Percentiles rank a stretch among this genome's conserved stretches.
These are phyloP conservation scores for Epichloe sp. DNA, from an alignment of 2,329 filamentous ascomycete genomes.

Conservation along the genomic window DNA sequence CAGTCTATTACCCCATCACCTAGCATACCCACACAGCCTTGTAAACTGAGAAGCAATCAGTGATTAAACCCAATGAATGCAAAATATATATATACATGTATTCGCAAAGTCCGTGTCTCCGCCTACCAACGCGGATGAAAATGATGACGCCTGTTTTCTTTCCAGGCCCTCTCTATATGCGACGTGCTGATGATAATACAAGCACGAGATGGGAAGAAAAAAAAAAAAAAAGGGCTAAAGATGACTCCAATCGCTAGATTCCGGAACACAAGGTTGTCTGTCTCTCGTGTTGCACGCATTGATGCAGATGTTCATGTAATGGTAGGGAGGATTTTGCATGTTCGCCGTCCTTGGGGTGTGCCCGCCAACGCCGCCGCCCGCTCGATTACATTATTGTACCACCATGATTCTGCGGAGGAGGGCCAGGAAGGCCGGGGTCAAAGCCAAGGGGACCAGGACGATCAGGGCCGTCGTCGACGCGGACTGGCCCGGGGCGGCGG, in stretches of 20 bases:
- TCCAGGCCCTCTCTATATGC: background rate
- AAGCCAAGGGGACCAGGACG: conserved; percentile 12
- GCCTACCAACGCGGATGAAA: background rate
- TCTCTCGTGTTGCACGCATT: background rate
- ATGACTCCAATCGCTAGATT: background rate
- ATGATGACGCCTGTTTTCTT: background rate
- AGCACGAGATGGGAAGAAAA: background rate
- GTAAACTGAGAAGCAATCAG: too few species aligned
- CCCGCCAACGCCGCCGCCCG: background rate
- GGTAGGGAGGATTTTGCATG: background rate
- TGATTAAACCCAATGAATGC: too few species aligned
- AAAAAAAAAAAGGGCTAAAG: background rate
- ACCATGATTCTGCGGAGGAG: conserved; percentile 9
- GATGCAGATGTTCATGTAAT: background rate
- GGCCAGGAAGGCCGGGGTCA: conserved; percentile 9
- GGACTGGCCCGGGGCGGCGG: background rate
- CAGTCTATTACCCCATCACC: too few species aligned
- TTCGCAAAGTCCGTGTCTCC: too few species aligned
- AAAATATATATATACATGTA: too few species aligned
- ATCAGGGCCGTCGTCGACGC: conserved; percentile 11
- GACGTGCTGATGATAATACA: background rate
- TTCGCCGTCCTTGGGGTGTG: background rate
- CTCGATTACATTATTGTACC: background rate
- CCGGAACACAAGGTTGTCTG: too few species aligned
- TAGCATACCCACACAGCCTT: too few species aligned